These are phyloP conservation scores for Basipetospora chlamydospora DNA, from an alignment of 2,329 filamentous ascomycete genomes.

Conservation along the genomic window DNA sequence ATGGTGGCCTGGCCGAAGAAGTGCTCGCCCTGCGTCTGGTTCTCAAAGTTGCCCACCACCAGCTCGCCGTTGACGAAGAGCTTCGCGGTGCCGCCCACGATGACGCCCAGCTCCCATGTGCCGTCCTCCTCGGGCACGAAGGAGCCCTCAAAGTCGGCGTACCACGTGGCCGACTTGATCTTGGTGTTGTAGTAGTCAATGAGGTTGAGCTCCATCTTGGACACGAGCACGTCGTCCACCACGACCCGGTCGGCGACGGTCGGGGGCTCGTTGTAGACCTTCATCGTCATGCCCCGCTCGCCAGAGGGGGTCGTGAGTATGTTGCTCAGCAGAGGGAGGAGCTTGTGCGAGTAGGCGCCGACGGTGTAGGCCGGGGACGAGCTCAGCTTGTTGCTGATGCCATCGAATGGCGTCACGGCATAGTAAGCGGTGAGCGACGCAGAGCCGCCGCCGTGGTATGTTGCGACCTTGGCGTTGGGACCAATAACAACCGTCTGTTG, in stretches of 20 bases:
- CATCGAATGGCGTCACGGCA: conserved; percentile 58
- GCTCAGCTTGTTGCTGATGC: conserved; percentile 42
- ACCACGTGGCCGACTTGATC: conserved; percentile 36
- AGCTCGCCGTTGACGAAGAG: conserved; percentile 47
- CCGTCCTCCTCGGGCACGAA: conserved; percentile 45
- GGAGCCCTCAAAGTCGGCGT: conserved; percentile 45
- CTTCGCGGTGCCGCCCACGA: conserved; percentile 51
- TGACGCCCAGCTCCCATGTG: conserved; percentile 50
- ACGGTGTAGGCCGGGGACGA: conserved; percentile 35
- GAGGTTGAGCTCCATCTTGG: conserved; percentile 33
- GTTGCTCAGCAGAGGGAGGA: conserved; percentile 43
- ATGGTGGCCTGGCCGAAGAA: conserved; percentile 52
- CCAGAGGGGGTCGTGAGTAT: conserved; percentile 36
- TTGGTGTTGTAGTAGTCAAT: conserved; percentile 38
- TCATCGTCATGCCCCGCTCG: conserved; percentile 44
- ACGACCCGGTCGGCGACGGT: conserved; percentile 27
- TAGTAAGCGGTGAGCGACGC: conserved; percentile 47
- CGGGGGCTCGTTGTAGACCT: conserved; percentile 45
- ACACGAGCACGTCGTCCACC: conserved; percentile 34
- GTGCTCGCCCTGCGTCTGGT: conserved; percentile 44
- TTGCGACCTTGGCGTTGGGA: conserved; percentile 40
- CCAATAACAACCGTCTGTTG: conserved; percentile 35
- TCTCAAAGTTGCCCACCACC: conserved; percentile 51
- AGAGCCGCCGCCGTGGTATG: conserved; percentile 51
- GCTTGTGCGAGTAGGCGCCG: conserved; percentile 50